Evolutionary conservation across 129 eudicot species (phyloP).

Genomic region (Rutidosis leptorrhynchoides): DNA sequence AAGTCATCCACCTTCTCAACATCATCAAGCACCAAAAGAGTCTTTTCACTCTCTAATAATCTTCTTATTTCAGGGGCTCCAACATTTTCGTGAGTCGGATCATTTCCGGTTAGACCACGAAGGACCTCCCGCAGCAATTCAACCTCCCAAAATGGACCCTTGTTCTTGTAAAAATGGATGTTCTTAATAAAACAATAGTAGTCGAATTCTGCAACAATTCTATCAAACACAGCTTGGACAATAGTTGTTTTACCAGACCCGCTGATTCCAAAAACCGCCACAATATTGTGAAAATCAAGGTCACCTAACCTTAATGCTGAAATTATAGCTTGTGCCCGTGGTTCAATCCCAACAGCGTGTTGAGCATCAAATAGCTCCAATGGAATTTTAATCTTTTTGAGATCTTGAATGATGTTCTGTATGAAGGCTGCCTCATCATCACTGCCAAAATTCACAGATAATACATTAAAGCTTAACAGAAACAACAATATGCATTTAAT

Average conservation of each 20-base stretch:
- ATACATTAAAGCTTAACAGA: too few species aligned
- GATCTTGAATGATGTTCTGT: too few species aligned
- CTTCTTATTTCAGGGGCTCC: not conserved
- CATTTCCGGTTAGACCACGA: not conserved
- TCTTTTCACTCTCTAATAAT: not conserved
- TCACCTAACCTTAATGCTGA: not conserved
- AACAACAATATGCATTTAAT: too few species aligned
- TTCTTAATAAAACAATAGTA: not conserved
- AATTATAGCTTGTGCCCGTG: not conserved
- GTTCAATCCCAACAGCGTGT: not conserved
- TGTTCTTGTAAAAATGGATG: not conserved
- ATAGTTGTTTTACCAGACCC: not conserved
- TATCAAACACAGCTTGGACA: not conserved
- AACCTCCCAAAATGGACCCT: not conserved
- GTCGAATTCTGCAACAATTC: not conserved
- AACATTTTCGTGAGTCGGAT: not conserved
- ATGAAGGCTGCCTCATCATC: too few species aligned
- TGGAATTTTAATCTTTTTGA: not conserved
- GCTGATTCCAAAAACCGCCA: not conserved
- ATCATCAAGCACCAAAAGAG: slow-evolving; percentile 4
- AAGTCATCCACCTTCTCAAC: not conserved
- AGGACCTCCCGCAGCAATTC: not conserved
- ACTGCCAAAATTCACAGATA: too few species aligned
- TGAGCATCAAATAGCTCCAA: not conserved
- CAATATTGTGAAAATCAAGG: not conserved